Percentiles rank a stretch among this genome's conserved stretches.
Evolutionary conservation across 768 basidiomycete genomes (phyloP).

Genomic region (Melanogaster broomeanus): DNA sequence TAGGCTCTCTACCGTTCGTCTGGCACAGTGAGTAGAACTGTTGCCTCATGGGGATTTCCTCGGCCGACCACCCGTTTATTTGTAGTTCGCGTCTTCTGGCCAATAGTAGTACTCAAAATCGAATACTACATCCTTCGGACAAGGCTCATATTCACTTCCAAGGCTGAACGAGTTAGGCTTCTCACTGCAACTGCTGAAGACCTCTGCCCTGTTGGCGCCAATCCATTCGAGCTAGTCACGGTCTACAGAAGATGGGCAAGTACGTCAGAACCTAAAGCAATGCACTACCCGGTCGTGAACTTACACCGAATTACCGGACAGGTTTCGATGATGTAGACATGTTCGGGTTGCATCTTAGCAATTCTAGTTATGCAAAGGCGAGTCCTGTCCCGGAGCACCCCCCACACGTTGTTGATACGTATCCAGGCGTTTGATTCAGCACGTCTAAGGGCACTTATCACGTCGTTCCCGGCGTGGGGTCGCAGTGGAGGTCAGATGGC

Average conservation of each 20-base stretch:
- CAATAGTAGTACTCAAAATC: constrained; percentile 39
- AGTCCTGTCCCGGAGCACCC: not conserved
- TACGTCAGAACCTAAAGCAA: constrained; percentile 24
- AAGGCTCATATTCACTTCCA: constrained; percentile 40
- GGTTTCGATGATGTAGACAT: constrained; percentile 69
- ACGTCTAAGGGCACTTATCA: constrained; percentile 49
- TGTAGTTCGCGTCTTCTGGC: constrained; percentile 56
- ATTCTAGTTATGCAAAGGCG: constrained; percentile 80
- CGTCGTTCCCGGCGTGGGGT: constrained; percentile 57
- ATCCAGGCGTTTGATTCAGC: constrained; percentile 45
- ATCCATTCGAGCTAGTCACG: constrained; percentile 51
- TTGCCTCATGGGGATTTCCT: not conserved
- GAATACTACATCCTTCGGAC: constrained; percentile 34
- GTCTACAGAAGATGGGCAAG: constrained; percentile 55
- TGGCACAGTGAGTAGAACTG: constrained; percentile 63
- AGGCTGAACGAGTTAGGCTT: constrained; percentile 29
- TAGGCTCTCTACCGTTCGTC: constrained; percentile 59
- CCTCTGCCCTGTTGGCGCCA: constrained; percentile 52
- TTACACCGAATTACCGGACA: constrained; percentile 24
- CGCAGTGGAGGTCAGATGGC: constrained; percentile 62
- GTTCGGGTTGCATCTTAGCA: constrained; percentile 74
- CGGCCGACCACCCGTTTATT: not conserved
- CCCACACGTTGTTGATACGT: not conserved
- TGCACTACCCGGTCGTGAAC: not conserved
- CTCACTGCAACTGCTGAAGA: constrained; percentile 48